Base-by-base conservation (phyloP, 2,329 filamentous ascomycete genomes). In the Ceratocystis colombiana region DNA sequence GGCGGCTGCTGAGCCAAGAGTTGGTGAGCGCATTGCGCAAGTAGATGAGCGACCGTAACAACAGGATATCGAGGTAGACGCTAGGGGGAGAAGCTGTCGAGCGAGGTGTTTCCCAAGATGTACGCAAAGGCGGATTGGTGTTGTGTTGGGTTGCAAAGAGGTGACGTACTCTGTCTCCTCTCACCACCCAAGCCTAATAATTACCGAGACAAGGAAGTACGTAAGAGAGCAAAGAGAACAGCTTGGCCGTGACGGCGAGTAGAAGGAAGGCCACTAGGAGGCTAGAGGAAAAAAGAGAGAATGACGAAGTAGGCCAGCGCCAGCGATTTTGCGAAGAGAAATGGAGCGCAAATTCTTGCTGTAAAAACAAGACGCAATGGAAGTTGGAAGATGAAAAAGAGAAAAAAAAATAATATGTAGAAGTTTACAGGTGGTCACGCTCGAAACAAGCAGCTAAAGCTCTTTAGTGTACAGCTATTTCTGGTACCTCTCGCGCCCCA, bases 1-100 rank as follows among this genome's bases (percentile, higher is more conserved):
- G 74, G 79, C 79, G 28, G 61, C 66, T 50, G 44, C 64, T 4
- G 64, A 63, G 48, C 64, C 59, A 6, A 59, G 22, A 28, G 25
- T 46, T 10, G 57, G 50, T 59, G 41, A 68, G 66, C 66, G 66
- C 66, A 68, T 68, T 37, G 64, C 61, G 59, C 66, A 53, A 57
- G 53, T 17, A 57, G 22, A 33, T 20, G 20, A 12, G 4, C 7
- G 37, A 63, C 37, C 30, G 44, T 20, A 22, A 59, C 5, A 30
- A 48, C n/a, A 15, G 8, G 33, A 28, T 46, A 22, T 53, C 12
- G 25, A 20, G 33, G 33, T 37, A 3, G 33, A 37, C 3, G 33
- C 33, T 37, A 37, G 33, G 33, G 33, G 8, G 33, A 37, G 22
- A 17, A 59, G 33, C 37, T 45, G 20, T 65, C 22, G 12, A 45